A percentile compares a stretch with the other conserved stretches of the same genome.
phyloP scores from a whole-genome alignment of 805 yeast genomes.

The Tetrapisispora nanseiensis region DNA sequence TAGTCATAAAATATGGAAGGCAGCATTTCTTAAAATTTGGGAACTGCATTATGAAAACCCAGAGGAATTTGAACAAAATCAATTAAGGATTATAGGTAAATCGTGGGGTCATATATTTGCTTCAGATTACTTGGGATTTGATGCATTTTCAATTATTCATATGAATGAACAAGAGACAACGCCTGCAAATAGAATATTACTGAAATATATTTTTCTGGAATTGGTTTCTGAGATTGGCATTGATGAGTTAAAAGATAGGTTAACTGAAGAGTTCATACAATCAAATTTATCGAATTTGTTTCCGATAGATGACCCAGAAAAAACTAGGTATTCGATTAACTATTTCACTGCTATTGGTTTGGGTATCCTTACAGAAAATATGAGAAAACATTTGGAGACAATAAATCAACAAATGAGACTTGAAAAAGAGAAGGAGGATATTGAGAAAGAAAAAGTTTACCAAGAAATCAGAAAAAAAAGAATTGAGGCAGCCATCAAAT shows the following conservation, averaged over 20 bases:
- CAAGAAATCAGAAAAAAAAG: conserved; percentile 8
- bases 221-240: conserved; percentile 69
- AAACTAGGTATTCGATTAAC: conserved; percentile 70
- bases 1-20: conserved; percentile 46
- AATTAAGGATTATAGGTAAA: conserved; percentile 68
- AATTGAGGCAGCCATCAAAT: neutral
- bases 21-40: conserved; percentile 45
- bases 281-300: conserved; percentile 49
- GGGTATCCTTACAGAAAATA: conserved; percentile 71
- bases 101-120: conserved; percentile 82
- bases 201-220: conserved; percentile 74
- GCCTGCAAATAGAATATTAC: conserved; percentile 69
- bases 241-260: conserved; percentile 36
- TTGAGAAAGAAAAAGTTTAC: conserved; percentile 7
- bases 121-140: conserved; percentile 58
- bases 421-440: conserved; percentile 7
- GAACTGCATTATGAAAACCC: conserved; percentile 43
- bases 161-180: conserved; percentile 66
- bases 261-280: conserved; percentile 43
- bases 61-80: conserved; percentile 61
- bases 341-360: conserved; percentile 88
- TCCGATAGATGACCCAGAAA: conserved; percentile 45
- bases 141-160: conserved; percentile 42
- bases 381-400: conserved; percentile 49
- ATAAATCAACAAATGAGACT: conserved; percentile 18